Conservation (phyloP, 164 flowering plant genomes). For the Amborella trichopoda region DNA sequence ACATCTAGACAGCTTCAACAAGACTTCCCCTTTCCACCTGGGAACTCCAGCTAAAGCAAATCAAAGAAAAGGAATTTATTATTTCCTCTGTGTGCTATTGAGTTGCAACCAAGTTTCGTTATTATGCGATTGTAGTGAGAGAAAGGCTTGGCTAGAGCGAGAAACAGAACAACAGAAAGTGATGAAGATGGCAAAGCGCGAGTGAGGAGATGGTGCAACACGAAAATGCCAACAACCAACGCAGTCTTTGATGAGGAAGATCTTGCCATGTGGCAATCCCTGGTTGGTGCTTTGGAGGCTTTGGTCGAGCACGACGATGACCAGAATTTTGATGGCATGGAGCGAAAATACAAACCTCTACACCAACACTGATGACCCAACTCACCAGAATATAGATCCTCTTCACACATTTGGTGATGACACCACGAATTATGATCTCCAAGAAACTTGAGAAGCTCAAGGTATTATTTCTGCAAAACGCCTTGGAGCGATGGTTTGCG, state of each 20-base stretch:
- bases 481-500: too few relatives aligned
- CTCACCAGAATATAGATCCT: too few relatives aligned
- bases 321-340: too few relatives aligned
- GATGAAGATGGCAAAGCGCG: constrained; percentile 27
- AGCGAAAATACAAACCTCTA: too few relatives aligned
- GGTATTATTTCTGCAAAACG: too few relatives aligned
- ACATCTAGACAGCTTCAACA: constrained; percentile 24
- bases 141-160: constrained; percentile 72
- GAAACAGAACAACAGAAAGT: constrained; percentile 38
- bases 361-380: too few relatives aligned
- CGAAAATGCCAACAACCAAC: constrained; percentile 75
- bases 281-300: too few relatives aligned
- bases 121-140: constrained; percentile 88
- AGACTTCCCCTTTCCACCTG: constrained; percentile 29
- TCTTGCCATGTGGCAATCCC: too few relatives aligned
- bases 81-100: constrained; percentile 39
- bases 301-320: too few relatives aligned
- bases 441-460: too few relatives aligned
- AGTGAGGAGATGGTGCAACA: constrained; percentile 75
- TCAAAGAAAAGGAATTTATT: constrained; percentile 63
- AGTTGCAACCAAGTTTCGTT: constrained; percentile 85
- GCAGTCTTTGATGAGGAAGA: constrained; percentile 67
- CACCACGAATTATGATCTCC: too few relatives aligned
- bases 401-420: too few relatives aligned
- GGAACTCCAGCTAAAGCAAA: constrained; percentile 49